These are phyloP conservation scores for Rhodocollybia butyracea DNA, from an alignment of 768 basidiomycete species.

Conservation along the genomic window DNA sequence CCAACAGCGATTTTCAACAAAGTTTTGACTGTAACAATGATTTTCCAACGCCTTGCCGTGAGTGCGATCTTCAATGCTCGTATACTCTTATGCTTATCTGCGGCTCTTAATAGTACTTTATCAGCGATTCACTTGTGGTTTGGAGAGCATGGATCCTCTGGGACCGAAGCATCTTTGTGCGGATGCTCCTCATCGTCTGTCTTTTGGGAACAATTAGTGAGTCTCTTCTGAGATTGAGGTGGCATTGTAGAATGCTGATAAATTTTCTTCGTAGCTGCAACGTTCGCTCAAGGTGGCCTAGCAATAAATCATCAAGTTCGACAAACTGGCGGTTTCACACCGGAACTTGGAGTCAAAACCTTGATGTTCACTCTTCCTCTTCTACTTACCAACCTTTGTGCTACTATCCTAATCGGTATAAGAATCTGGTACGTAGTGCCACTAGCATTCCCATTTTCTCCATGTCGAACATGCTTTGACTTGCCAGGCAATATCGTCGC, in stretches of 20 bases:
- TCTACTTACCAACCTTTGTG: constrained; percentile 1
- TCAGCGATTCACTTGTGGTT: constrained; percentile 19
- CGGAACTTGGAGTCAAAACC: neutral
- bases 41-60: neutral
- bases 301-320: constrained; percentile 7
- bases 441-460: neutral
- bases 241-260: neutral
- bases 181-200: constrained; percentile 10
- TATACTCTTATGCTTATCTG: neutral
- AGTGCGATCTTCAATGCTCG: neutral
- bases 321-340: neutral
- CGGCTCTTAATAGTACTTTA: neutral
- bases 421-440: neutral
- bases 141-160: constrained; percentile 20
- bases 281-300: constrained; percentile 1
- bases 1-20: neutral
- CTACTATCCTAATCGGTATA: constrained; percentile 1
- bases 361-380: constrained; percentile 8
- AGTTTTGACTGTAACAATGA: neutral
- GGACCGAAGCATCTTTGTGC: constrained; percentile 7
- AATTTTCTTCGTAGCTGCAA: neutral
- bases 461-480: neutral
- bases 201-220: constrained; percentile 13
- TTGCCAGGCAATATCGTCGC: neutral
- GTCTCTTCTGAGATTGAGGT: neutral